A percentile compares a stretch with the other conserved stretches of the same genome.
phyloP scores from a whole-genome alignment of 2,329 filamentous ascomycete genomes.

The Colletotrichum plurivorum region DNA sequence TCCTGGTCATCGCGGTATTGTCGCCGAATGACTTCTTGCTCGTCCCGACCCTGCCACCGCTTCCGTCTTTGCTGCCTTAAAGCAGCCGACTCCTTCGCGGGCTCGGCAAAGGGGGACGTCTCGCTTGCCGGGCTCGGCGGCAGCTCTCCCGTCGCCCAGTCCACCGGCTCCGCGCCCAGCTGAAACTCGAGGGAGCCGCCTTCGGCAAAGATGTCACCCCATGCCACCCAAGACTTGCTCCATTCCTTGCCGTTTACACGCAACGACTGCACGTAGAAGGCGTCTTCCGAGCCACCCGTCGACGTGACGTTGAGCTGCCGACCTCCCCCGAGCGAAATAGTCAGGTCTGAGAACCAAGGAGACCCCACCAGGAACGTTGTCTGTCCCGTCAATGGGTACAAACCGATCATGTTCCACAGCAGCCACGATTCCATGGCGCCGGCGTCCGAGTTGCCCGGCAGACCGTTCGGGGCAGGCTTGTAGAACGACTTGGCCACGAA shows the following conservation, averaged over 20 bases:
- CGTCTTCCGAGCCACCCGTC: conserved; percentile 62
- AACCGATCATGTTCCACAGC: conserved; percentile 77
- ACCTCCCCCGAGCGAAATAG: conserved; percentile 68
- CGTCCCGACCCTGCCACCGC: conserved; percentile 9
- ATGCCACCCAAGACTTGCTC: conserved; percentile 75
- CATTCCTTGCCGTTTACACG: conserved; percentile 75
- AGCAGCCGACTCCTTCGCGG: neutral
- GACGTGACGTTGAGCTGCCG: conserved; percentile 69
- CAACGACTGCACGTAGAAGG: conserved; percentile 75
- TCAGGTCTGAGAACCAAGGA: conserved; percentile 74
- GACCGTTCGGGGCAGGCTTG: conserved; percentile 64
- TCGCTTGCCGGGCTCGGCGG: conserved; percentile 72
- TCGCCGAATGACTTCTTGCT: conserved; percentile 7
- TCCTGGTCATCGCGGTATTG: neutral
- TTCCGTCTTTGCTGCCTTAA: conserved; percentile 14
- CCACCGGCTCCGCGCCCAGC: conserved; percentile 65
- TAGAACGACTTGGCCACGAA: conserved; percentile 73
- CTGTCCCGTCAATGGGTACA: conserved; percentile 78
- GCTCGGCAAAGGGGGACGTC: neutral
- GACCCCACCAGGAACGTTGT: conserved; percentile 76
- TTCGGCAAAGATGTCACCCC: conserved; percentile 75
- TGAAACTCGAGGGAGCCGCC: conserved; percentile 76
- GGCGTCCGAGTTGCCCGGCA: conserved; percentile 80
- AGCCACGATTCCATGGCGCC: conserved; percentile 82
- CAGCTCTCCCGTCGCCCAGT: conserved; percentile 72